Evolutionary conservation across 768 basidiomycete genomes (phyloP).

Genomic region (Mycena crocata): DNA sequence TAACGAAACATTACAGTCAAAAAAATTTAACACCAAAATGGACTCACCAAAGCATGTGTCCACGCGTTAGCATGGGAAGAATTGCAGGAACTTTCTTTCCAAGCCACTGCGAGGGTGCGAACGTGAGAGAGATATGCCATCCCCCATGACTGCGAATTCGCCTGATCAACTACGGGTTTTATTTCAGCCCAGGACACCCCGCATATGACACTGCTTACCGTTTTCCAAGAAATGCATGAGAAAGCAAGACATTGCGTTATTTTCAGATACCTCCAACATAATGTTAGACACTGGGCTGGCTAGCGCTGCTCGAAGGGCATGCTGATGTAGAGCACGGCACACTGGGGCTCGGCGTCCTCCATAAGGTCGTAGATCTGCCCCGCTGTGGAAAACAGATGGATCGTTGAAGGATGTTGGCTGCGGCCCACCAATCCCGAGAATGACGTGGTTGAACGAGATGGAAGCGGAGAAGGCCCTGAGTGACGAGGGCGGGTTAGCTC

Average conservation of each 20-base stretch:
- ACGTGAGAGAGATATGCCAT: slow-evolving; percentile 13
- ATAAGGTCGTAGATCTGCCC: slow-evolving; percentile 12
- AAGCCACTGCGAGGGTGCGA: background rate
- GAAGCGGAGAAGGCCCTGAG: slow-evolving; percentile 11
- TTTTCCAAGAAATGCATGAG: too few species aligned
- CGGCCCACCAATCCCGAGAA: slow-evolving; percentile 15
- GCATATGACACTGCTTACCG: too few species aligned
- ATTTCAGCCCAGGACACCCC: too few species aligned
- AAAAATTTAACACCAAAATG: background rate
- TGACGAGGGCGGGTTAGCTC: background rate
- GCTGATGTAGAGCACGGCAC: background rate
- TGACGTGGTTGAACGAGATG: background rate
- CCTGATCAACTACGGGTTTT: too few species aligned
- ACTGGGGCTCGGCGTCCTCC: slow-evolving; percentile 9
- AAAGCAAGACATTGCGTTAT: too few species aligned
- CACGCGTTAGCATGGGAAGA: background rate
- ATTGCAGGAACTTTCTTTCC: background rate
- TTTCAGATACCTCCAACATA: too few species aligned
- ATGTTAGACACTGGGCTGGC: background rate
- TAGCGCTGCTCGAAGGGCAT: slow-evolving; percentile 6
- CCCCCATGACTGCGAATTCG: too few species aligned
- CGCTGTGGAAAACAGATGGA: slow-evolving; percentile 5
- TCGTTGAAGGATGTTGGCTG: slow-evolving; percentile 9
- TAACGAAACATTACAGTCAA: background rate
- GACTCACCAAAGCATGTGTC: slow-evolving; percentile 1